These are phyloP conservation scores for Mrakia gelida DNA, from an alignment of 768 basidiomycete species.

Conservation along the genomic window DNA sequence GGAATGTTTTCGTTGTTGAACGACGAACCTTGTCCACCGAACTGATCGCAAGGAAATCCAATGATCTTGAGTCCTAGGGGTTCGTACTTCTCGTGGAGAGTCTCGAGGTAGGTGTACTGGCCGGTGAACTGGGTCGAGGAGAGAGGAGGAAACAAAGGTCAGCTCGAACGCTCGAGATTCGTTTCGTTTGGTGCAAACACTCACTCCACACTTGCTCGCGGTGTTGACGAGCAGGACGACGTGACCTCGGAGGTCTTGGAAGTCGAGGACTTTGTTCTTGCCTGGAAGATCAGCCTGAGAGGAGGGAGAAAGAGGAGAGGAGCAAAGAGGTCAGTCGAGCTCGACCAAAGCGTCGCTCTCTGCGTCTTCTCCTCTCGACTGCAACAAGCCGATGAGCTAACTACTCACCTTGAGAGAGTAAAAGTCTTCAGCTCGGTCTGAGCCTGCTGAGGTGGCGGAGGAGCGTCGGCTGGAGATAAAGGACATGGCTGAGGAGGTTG, in stretches of 20 bases:
- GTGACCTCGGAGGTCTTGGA: constrained; percentile 9
- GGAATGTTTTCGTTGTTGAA: neutral
- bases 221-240: constrained; percentile 11
- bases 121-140: constrained; percentile 39
- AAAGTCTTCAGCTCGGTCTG: neutral
- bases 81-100: constrained; percentile 79
- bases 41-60: constrained; percentile 74
- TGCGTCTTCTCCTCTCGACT: neutral
- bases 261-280: constrained; percentile 13
- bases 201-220: constrained; percentile 2
- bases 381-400: neutral
- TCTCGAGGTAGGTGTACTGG: constrained; percentile 63
- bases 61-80: constrained; percentile 59
- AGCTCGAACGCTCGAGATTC: too few species aligned
- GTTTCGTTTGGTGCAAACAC: neutral
- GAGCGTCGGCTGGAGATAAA: constrained; percentile 2
- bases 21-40: constrained; percentile 51
- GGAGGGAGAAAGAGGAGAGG: neutral
- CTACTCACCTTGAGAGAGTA: constrained; percentile 6
- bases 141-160: neutral
- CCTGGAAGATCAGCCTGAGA: constrained; percentile 17
- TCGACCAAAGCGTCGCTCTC: neutral
- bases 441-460: constrained; percentile 7
- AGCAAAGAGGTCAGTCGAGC: neutral
- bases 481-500: neutral